Conservation (phyloP, 192 early-diverging fungal genomes). For the Podila horticola region DNA sequence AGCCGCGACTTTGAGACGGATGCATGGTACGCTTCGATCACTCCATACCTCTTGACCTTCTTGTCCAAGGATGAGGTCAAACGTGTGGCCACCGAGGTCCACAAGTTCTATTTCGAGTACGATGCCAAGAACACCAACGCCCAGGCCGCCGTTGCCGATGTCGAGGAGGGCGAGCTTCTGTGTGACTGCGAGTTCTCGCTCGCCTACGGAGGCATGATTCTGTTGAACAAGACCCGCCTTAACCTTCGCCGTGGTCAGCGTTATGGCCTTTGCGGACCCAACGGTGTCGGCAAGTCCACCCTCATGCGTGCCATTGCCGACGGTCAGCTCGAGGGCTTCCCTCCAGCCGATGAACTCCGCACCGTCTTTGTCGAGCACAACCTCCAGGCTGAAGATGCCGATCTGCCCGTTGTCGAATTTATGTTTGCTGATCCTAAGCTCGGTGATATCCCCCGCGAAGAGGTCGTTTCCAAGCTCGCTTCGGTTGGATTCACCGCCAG, state of each 20-base stretch:
- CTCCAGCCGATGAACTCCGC: slow-evolving; percentile 74
- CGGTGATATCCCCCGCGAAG: slow-evolving; percentile 63
- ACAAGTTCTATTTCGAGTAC: slow-evolving; percentile 50
- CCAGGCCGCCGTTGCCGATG: slow-evolving; percentile 53
- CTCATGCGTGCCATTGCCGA: slow-evolving; percentile 89
- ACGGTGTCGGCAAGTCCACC: slow-evolving; percentile 88
- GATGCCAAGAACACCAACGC: slow-evolving; percentile 59
- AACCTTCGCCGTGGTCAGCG: slow-evolving; percentile 78
- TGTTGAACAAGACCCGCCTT: slow-evolving; percentile 73
- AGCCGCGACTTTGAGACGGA: slow-evolving; percentile 70
- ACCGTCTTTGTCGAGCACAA: slow-evolving; percentile 86
- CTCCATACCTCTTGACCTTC: slow-evolving; percentile 67
- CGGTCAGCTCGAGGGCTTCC: slow-evolving; percentile 86
- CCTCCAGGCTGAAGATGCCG: slow-evolving; percentile 77
- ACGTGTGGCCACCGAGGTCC: slow-evolving; percentile 45
- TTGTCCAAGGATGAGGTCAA: slow-evolving; percentile 65
- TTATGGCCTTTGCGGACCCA: slow-evolving; percentile 84
- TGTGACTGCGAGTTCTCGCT: slow-evolving; percentile 86
- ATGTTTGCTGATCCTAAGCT: slow-evolving; percentile 66
- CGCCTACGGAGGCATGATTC: slow-evolving; percentile 85
- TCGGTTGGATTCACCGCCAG: slow-evolving; percentile 74
- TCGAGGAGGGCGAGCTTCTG: slow-evolving; percentile 65
- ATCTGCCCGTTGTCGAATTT: slow-evolving; percentile 77
- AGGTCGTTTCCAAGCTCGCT: slow-evolving; percentile 57
- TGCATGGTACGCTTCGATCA: slow-evolving; percentile 71